Evolutionary conservation across 2,329 filamentous ascomycete species (phyloP), one percentile per base, ranked within the genome.

Genomic region (Penicillium sp.): DNA sequence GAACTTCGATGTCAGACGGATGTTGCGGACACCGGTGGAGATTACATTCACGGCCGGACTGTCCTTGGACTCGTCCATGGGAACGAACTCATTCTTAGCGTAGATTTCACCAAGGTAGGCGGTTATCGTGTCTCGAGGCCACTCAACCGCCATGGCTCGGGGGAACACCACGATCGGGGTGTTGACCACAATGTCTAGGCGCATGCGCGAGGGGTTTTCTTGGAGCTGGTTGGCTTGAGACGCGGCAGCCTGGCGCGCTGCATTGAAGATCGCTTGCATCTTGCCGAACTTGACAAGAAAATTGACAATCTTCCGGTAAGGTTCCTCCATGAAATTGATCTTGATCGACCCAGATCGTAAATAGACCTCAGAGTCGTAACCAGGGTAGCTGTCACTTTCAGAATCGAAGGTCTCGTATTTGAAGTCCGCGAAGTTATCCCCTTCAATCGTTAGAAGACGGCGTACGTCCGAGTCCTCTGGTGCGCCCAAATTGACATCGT

Each of bases 191-290:
- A 99, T 84, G 65, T 99, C 94, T 52, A 96, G 96, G 68, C 95
- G 92, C 77, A 97, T 89, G 58, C 90, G 90, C 65, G 86, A 90
- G 0, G 89, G 89, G 66, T 86, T 92, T 66, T 97, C 88, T 66
- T 97, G 94, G 6, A 99, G 84, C 66, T 96, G 92, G 53, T 84
- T 95, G 9, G 94, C 95, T 70, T 96, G 92, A 56, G 89, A 93
- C 36, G 94, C 90, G 2, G 95, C 94, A 36, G 93, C 95, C 72
- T 96, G 90, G 31, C 95, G 85, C 12, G 95, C 94, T 39, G 94
- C 93, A 67, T 99, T 99, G 78, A 96, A 99, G 48, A 99, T 88
- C 21, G 94, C 93, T 73, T 99, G 94, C 94, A 99, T 99, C 74
- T 95, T 96, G 55, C 95, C 94, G 70, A 99, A 99, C 66, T 99